Base-by-base conservation (phyloP, 2,329 filamentous ascomycete genomes). In the Pestalotiopsis sp. region DNA sequence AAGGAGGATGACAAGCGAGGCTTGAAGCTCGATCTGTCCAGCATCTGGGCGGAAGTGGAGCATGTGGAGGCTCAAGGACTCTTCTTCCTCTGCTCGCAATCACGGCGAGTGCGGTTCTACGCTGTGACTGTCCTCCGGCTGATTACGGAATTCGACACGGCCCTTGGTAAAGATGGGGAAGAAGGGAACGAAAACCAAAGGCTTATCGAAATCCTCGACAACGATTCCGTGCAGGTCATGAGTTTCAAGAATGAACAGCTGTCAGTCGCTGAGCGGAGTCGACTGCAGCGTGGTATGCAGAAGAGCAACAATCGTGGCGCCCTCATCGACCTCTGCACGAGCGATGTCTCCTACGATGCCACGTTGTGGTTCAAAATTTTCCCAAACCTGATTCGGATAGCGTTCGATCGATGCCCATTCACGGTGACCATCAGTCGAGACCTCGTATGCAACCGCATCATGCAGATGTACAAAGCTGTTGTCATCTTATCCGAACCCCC, bases 291-390 rank as follows among this genome's bases (percentile, higher is more conserved):
- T 71, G 95, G 95, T 9, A 91, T 97, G 79, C 91, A 94, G 73
- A 94, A 92, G 77, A 93, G 90, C 76, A 93, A 94, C 73, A 91
- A 91, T 60, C 91, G 95, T 74, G 95, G 93, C 71, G 95, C 94
- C 2, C 83, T 99, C 20, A 92, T 98, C 41, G 95, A 98, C 78
- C 88, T 99, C 27, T 98, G 96, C 80, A 95, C 94, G 73, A 98
- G 96, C 80, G 96, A 98, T 74, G 90, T 96, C 31, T 94, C 94
- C 0, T 98, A 98, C 75, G 96, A 99, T 78, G 92, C 94, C 2
- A 97, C 95, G 0, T 83, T 99, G 13, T 99, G 96, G 96, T 97
- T 96, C 82, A 99, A 98, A 77, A 92, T 98, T 20, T 99, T 99
- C 75, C 97, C 96, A 3, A 98, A 98, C 75, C 86, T 99, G 39